phyloP scores from a whole-genome alignment of 2,329 filamentous ascomycete species.

The Purpureocillium takamizusanense region DNA sequence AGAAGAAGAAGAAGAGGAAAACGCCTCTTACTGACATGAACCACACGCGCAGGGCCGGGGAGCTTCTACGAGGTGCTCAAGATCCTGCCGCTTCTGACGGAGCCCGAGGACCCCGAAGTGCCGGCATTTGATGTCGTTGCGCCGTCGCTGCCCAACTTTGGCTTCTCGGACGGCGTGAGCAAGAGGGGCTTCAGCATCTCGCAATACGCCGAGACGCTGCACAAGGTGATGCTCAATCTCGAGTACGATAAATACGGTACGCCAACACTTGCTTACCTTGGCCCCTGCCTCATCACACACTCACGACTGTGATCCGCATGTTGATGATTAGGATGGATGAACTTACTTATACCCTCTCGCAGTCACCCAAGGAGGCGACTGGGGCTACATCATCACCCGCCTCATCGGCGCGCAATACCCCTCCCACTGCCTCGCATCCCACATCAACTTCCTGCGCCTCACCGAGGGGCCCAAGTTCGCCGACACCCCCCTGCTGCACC shows the following conservation, averaged over 20 bases:
- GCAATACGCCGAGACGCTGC: conserved; percentile 42
- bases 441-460: conserved; percentile 45
- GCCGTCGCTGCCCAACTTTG: conserved; percentile 47
- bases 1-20: too few relatives aligned
- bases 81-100: conserved; percentile 40
- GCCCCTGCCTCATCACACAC: too few relatives aligned
- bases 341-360: too few relatives aligned
- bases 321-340: too few relatives aligned
- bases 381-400: conserved; percentile 59
- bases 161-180: conserved; percentile 18
- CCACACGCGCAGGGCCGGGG: conserved; percentile 50
- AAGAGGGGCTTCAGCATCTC: conserved; percentile 20
- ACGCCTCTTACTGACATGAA: not conserved
- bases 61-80: conserved; percentile 59
- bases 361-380: conserved; percentile 57
- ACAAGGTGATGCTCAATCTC: conserved; percentile 60
- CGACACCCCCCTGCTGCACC: conserved; percentile 45
- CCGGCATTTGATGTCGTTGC: conserved; percentile 46
- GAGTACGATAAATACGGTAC: conserved; percentile 37
- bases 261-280: conserved; percentile 9
- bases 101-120: conserved; percentile 26
- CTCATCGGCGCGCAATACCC: conserved; percentile 52
- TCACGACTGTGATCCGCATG: too few relatives aligned
- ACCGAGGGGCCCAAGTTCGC: conserved; percentile 36
- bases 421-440: conserved; percentile 38